Evolutionary conservation across 768 basidiomycete species (phyloP).

Genomic region (Rhizopogon vesiculosus): DNA sequence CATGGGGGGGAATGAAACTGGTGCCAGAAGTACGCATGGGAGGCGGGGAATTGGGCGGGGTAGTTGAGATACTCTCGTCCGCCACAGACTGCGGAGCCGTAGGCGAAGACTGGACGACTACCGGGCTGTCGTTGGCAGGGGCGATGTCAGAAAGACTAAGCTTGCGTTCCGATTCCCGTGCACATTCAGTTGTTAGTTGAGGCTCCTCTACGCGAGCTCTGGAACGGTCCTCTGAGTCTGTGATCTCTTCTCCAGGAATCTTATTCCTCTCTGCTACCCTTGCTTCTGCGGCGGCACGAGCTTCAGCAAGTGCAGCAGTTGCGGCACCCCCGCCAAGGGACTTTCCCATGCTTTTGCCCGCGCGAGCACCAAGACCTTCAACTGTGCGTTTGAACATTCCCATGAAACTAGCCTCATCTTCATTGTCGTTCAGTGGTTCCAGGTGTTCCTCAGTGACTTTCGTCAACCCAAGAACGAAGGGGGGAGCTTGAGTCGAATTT

Average conservation of each 20-base stretch:
- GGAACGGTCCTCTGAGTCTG: constrained; percentile 21
- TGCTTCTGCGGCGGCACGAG: constrained; percentile 60
- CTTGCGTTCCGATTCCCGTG: constrained; percentile 25
- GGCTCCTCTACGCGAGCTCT: constrained; percentile 2
- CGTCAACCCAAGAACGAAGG: not conserved
- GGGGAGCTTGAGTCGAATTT: constrained; percentile 1
- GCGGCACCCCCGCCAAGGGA: constrained; percentile 55
- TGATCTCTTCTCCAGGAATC: constrained; percentile 29
- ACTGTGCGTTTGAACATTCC: constrained; percentile 69
- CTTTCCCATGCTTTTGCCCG: constrained; percentile 55
- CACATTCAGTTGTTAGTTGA: constrained; percentile 5
- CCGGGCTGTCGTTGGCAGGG: constrained; percentile 31
- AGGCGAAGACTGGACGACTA: constrained; percentile 12
- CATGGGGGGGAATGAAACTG: constrained; percentile 30
- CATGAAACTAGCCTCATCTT: constrained; percentile 47
- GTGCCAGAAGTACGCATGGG: constrained; percentile 13
- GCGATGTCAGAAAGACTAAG: constrained; percentile 63
- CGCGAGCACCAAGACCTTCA: constrained; percentile 56
- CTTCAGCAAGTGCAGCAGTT: constrained; percentile 61
- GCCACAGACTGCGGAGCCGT: constrained; percentile 4
- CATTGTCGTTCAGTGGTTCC: constrained; percentile 7
- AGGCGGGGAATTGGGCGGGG: constrained; percentile 55
- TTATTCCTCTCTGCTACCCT: constrained; percentile 62
- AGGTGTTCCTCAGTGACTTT: constrained; percentile 14
- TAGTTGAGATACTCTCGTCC: constrained; percentile 44